Percentiles rank a stretch among this genome's conserved stretches.
These are phyloP conservation scores for Podaxis carcinomalis DNA, from an alignment of 768 basidiomycete genomes.

Conservation along the genomic window DNA sequence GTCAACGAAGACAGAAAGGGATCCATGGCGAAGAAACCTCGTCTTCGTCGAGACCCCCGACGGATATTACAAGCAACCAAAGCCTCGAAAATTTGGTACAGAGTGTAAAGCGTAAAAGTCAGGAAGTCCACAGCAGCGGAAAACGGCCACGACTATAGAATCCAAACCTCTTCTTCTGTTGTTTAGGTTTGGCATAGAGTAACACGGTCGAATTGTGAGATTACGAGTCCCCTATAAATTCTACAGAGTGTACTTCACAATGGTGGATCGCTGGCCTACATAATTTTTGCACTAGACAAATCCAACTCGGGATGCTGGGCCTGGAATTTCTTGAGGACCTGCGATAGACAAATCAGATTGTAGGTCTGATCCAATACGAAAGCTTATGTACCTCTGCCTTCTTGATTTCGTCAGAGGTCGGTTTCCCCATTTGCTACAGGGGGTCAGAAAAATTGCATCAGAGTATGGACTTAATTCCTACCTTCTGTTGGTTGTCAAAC, in stretches of 20 bases:
- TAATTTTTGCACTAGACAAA: constrained; percentile 88
- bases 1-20: constrained; percentile 49
- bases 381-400: constrained; percentile 70
- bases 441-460: constrained; percentile 5
- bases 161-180: not conserved
- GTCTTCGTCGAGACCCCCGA: constrained; percentile 11
- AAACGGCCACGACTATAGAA: constrained; percentile 38
- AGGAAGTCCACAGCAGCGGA: constrained; percentile 24
- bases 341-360: not conserved
- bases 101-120: constrained; percentile 81
- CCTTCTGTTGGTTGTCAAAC: constrained; percentile 81
- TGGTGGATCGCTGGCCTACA: constrained; percentile 30
- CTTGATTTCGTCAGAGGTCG: constrained; percentile 91
- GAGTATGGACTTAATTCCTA: constrained; percentile 17
- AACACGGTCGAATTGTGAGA: too few species aligned
- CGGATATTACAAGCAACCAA: constrained; percentile 19
- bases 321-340: constrained; percentile 90
- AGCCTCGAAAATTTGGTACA: constrained; percentile 70
- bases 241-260: too few species aligned
- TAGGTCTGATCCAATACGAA: not conserved
- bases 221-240: too few species aligned
- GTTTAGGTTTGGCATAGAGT: too few species aligned
- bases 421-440: constrained; percentile 86
- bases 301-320: constrained; percentile 90
- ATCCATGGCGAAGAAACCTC: constrained; percentile 14